phyloP scores from a whole-genome alignment of 495 filamentous ascomycete genomes.

The Hypoxylon lienhwacheense region DNA sequence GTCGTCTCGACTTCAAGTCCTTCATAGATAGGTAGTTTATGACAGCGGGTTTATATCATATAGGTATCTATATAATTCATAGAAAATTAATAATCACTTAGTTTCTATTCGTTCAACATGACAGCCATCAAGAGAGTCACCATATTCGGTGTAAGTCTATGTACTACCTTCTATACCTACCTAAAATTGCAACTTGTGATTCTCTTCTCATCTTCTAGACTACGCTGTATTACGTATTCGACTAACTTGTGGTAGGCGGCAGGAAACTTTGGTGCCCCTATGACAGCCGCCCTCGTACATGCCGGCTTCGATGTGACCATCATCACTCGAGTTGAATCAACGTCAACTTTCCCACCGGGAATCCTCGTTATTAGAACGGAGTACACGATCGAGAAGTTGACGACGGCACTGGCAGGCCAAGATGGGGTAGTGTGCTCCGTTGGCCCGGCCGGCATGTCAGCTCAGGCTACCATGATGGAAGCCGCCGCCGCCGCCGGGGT shows the following conservation, averaged over 20 bases:
- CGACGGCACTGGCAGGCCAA: slow-evolving; percentile 43
- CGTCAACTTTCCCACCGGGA: slow-evolving; percentile 35
- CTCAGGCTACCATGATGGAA: slow-evolving; percentile 50
- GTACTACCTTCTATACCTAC: too few species aligned
- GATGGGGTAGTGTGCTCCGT: slow-evolving; percentile 51
- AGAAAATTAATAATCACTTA: background rate
- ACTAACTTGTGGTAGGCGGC: slow-evolving; percentile 44
- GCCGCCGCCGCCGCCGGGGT: slow-evolving; percentile 55
- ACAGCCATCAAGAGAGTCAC: slow-evolving; percentile 43
- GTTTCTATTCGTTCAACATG: slow-evolving; percentile 26
- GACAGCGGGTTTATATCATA: background rate
- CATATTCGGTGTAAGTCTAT: slow-evolving; percentile 47
- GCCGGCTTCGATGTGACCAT: slow-evolving; percentile 53
- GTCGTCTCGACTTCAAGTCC: too few species aligned
- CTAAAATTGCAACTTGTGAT: too few species aligned
- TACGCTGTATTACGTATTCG: background rate
- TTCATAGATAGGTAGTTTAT: too few species aligned
- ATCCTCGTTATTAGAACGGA: slow-evolving; percentile 44
- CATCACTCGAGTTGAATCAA: slow-evolving; percentile 46
- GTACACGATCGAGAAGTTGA: slow-evolving; percentile 48
- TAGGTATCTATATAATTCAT: background rate
- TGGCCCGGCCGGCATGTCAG: slow-evolving; percentile 27
- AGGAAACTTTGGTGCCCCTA: slow-evolving; percentile 54
- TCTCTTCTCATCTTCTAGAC: background rate
- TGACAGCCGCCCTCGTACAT: slow-evolving; percentile 50